Base-by-base conservation (phyloP, 2,329 filamentous ascomycete species). In the Berkeleyomyces basicola region DNA sequence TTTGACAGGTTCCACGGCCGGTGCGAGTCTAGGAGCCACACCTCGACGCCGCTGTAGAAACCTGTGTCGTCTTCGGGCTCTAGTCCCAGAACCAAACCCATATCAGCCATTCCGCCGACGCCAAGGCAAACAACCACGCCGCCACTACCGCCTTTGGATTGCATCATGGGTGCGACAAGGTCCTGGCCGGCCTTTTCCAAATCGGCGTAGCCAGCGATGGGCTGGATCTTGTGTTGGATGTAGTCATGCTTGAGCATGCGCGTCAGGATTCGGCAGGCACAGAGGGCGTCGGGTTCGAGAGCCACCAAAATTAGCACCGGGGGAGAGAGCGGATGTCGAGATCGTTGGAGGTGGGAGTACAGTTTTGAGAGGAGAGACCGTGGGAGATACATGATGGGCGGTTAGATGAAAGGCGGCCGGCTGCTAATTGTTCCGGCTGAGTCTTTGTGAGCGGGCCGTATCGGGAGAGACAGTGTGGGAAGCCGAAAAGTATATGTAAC, bases 181-280 rank as follows among this genome's bases (percentile, higher is more conserved):
- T 91, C 84, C 70, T 82, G 81, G 55, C 91, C 91, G 31, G 86
- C 86, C 68, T 83, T 85, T 70, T 88, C 81, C 57, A 99, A 82
- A 72, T 97, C 93, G 67, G 83, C 85, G 82, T 96, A 97, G 62
- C 93, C 93, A 23, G 89, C 84, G 62, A 99, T 86, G 1, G 93
- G 93, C 70, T 96, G 89, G 70, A 97, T 96, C 75, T 96, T 97
- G 77, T 97, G 92, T 11, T 87, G 88, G 68, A 99, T 95, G 71
- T 95, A 97, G 77, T 99, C 93, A 78, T 92, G 87, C 75, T 95
- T 96, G 65, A 99, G 79, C n/a, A 99, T 80, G 59, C 87, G 82
- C 2, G 92, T 95, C 58, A 99, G 83, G 65, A 99, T 96, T 66
- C 91, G 90, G 72, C 90, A 95, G 66, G 91, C 93, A 74, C 92